Conservation (phyloP, 2,329 filamentous ascomycete species). For the Phialemoniopsis sp. region DNA sequence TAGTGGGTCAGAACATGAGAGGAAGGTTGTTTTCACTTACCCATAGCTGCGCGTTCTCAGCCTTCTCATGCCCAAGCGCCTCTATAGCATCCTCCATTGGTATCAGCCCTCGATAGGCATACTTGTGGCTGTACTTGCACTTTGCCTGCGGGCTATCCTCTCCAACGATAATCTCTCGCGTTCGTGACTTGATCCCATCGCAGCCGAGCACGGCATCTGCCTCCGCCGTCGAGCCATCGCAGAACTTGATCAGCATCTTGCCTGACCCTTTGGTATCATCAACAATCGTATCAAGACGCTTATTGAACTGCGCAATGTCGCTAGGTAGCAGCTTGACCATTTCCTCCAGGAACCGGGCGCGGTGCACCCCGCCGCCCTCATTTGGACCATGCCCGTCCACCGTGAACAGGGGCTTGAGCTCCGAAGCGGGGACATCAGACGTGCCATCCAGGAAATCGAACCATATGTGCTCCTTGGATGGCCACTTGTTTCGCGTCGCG, state of each 20-base stretch:
- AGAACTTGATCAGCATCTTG: slow-evolving; percentile 13
- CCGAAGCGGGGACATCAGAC: slow-evolving; percentile 3
- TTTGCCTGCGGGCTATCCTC: slow-evolving; percentile 30
- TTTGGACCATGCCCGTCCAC: slow-evolving; percentile 7
- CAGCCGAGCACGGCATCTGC: slow-evolving; percentile 43
- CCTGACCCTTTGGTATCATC: slow-evolving; percentile 8
- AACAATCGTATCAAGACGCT: slow-evolving; percentile 23
- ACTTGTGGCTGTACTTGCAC: slow-evolving; percentile 47
- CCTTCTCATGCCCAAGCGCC: slow-evolving; percentile 37
- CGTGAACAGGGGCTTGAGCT: slow-evolving; percentile 12
- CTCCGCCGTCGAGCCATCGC: slow-evolving; percentile 18
- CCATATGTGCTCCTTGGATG: slow-evolving; percentile 14
- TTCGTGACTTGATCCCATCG: slow-evolving; percentile 57
- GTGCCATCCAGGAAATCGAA: slow-evolving; percentile 19
- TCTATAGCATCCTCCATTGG: slow-evolving; percentile 48
- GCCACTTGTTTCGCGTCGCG: slow-evolving; percentile 16
- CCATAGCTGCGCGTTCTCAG: slow-evolving; percentile 18
- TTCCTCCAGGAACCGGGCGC: slow-evolving; percentile 18
- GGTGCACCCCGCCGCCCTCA: slow-evolving; percentile 14
- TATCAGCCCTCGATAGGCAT: slow-evolving; percentile 46
- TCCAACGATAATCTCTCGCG: slow-evolving; percentile 47
- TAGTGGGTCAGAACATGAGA: neutral
- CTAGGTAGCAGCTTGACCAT: slow-evolving; percentile 15
- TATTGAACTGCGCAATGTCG: slow-evolving; percentile 16
- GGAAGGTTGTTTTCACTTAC: slow-evolving; percentile 7